Conservation (phyloP, 129 eudicot species). For the Pittosporum tobira region DNA sequence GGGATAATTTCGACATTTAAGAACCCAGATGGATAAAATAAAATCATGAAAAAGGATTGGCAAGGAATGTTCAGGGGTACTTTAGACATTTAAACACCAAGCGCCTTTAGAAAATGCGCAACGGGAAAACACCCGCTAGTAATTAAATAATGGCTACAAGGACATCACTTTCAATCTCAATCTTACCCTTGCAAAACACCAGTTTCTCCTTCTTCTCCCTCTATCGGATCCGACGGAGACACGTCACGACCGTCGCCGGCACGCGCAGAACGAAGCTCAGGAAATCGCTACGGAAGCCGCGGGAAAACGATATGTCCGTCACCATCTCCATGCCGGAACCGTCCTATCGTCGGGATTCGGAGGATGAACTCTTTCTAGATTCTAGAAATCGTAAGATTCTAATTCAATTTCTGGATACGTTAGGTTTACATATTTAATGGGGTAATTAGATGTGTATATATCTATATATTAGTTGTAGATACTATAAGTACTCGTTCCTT, state of each 20-base stretch:
- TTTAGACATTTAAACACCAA: not conserved
- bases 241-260: constrained; percentile 13
- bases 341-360: constrained; percentile 19
- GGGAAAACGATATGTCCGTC: constrained; percentile 46
- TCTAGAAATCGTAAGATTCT: constrained; percentile 39
- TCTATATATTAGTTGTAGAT: not conserved
- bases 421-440: no score
- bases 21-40: no score
- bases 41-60: not conserved
- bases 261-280: constrained; percentile 20
- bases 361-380: constrained; percentile 39
- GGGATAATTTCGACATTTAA: no score
- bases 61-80: not conserved
- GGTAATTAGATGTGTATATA: not conserved
- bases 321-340: constrained; percentile 28
- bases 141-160: constrained; percentile 10
- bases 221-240: constrained; percentile 25
- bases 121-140: no score
- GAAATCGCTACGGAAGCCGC: constrained; percentile 16
- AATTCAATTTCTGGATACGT: not conserved
- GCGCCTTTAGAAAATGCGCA: constrained; percentile 1
- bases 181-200: constrained; percentile 23
- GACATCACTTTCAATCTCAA: constrained; percentile 20
- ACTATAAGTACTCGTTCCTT: not conserved
- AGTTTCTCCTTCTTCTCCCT: constrained; percentile 20